These are phyloP conservation scores for Ricinus communis DNA, from an alignment of 345 rosid species.

Conservation along the genomic window DNA sequence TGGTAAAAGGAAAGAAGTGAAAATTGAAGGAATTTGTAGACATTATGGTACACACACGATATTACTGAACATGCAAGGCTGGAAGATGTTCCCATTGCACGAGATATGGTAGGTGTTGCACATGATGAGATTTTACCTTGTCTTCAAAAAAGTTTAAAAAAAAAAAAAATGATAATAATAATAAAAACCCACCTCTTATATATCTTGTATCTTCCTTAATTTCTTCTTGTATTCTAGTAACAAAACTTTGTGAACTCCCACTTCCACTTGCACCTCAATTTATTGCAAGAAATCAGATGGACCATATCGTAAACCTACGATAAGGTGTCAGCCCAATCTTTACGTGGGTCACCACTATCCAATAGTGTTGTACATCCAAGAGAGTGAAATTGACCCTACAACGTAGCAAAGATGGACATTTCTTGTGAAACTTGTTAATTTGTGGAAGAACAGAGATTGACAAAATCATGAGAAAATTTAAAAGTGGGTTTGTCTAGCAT, in stretches of 20 bases:
- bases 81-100: constrained; percentile 9
- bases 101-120: constrained; percentile 18
- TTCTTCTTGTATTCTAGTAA: too few species aligned
- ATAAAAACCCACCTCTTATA: too few species aligned
- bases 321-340: not conserved
- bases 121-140: constrained; percentile 20
- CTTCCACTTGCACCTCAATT: not conserved
- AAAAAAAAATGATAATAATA: too few species aligned
- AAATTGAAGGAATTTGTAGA: not conserved
- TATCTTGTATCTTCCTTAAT: too few species aligned
- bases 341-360: constrained; percentile 10
- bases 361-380: not conserved
- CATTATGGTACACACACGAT: not conserved
- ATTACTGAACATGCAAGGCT: not conserved
- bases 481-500: not conserved
- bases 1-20: not conserved
- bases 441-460: not conserved
- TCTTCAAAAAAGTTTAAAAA: too few species aligned
- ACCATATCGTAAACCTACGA: not conserved
- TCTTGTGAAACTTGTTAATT: constrained; percentile 4
- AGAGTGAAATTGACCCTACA: not conserved
- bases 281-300: constrained; percentile 15
- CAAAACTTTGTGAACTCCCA: not conserved
- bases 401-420: not conserved
- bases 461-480: constrained; percentile 5